phyloP scores from a whole-genome alignment of 257 asterid genomes.

The Misopates orontium region DNA sequence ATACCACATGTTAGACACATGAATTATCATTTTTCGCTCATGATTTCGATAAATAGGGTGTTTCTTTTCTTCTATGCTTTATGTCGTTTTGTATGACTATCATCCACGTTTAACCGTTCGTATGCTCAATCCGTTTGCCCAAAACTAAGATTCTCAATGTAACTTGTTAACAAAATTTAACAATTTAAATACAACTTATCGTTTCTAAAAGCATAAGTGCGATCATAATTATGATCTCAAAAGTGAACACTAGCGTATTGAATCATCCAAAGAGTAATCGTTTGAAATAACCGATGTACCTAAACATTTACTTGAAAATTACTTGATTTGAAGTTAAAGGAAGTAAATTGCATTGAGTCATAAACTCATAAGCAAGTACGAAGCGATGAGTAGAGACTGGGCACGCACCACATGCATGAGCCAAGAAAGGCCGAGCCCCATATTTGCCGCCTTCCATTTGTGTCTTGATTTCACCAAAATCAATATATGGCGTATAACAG shows the following conservation, averaged over 20 bases:
- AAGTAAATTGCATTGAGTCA: conserved; percentile 32
- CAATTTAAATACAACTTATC: no score
- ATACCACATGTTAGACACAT: no score
- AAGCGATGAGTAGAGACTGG: conserved; percentile 10
- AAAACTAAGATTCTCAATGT: no score
- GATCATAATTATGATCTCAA: neutral
- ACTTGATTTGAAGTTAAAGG: conserved; percentile 54
- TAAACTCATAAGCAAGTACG: conserved; percentile 17
- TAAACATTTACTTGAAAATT: conserved; percentile 47
- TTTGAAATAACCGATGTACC: conserved; percentile 40
- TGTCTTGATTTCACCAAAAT: conserved; percentile 40
- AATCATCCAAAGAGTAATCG: conserved; percentile 24
- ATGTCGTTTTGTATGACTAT: no score
- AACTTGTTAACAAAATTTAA: no score
- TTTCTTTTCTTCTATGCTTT: no score
- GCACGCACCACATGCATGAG: conserved; percentile 29
- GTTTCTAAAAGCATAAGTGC: no score
- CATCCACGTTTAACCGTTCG: no score
- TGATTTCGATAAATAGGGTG: no score
- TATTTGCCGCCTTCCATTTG: conserved; percentile 19
- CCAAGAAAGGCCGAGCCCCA: conserved; percentile 27
- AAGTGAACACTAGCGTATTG: conserved; percentile 33
- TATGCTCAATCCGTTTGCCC: no score
- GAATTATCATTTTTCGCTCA: no score
- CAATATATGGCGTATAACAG: no score